Base-by-base conservation (phyloP, 2,329 filamentous ascomycete species). In the Lizonia empirigonia region DNA sequence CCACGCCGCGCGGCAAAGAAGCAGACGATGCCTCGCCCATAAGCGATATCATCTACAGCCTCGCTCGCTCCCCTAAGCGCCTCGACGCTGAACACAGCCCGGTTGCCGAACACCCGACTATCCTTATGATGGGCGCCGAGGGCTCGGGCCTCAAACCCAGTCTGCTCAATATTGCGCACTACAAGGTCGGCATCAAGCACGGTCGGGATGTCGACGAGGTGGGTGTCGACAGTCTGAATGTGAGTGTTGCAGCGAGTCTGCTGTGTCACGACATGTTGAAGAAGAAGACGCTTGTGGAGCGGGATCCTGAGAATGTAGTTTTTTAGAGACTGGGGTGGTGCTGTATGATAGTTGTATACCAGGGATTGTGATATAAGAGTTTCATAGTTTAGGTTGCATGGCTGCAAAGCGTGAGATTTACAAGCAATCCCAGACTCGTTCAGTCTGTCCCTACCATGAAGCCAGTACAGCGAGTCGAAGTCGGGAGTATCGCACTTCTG, bases 141-240 rank as follows among this genome's bases (percentile, higher is more conserved):
- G 62, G 62, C 4, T 58, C 56, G 0, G 72, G 72, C 2, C 50
- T 74, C 5, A 56, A 60, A 18, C 16, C 33, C 2, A 68, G 61
- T 34, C 44, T 74, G 16, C 44, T 66, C 13, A 83, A 81, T 33
- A 80, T 83, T 50, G 87, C 89, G 0, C 85, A 96, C 65, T 76
- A 76, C 16, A 77, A 79, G 20, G 77, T 87, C 13, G 80, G 86
- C 6, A 90, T 99, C 45, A 59, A 82, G 71, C 71, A 82, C 71
- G 71, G 75, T 59, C 58, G 80, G 73, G 56, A 63, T 2, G 33
- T 76, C 67, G 56, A 78, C 64, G 69, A 82, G 65, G 70, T 85
- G 60, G 69, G 81, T 1, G 85, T 99, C 2, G 93, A 97, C 73
- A 96, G 91, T 71, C 76, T 99, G 70, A 97, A 99, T 69, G 94